phyloP scores from a whole-genome alignment of 208 protist genomes.

The Trypanosomatidae sp. region DNA sequence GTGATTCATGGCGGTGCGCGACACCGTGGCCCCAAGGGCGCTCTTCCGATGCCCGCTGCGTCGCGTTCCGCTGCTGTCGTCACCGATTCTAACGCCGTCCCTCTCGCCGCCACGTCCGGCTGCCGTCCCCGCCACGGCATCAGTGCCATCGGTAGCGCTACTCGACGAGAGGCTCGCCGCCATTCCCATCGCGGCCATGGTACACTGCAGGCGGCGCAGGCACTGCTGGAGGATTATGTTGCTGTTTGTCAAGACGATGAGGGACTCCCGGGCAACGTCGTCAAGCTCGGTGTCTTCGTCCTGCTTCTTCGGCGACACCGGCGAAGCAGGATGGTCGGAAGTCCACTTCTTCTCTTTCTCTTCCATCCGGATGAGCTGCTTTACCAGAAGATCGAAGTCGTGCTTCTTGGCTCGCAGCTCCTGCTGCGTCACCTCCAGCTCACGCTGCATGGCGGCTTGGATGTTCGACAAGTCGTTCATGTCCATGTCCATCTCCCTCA shows the following conservation, averaged over 20 bases:
- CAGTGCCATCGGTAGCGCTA: background rate
- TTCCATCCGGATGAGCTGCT: slow-evolving; percentile 52
- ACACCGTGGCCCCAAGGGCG: slow-evolving; percentile 20
- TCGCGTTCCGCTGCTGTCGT: slow-evolving; percentile 2
- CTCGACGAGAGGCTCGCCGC: background rate
- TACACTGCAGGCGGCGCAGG: slow-evolving; percentile 20
- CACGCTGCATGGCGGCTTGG: slow-evolving; percentile 47
- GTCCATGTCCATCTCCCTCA: slow-evolving; percentile 65
- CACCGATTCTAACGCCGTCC: background rate
- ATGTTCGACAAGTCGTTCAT: slow-evolving; percentile 64
- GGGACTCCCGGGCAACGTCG: slow-evolving; percentile 19
- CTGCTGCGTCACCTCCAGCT: slow-evolving; percentile 40
- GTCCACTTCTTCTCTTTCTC: slow-evolving; percentile 38
- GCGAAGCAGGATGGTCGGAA: background rate
- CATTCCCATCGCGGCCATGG: slow-evolving; percentile 7
- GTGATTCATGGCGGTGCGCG: slow-evolving; percentile 25
- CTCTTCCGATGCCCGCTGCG: slow-evolving; percentile 27
- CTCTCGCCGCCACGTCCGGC: background rate
- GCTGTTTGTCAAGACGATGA: slow-evolving; percentile 24
- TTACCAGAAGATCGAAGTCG: slow-evolving; percentile 52
- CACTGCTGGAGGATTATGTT: slow-evolving; percentile 29
- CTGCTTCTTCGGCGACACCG: background rate
- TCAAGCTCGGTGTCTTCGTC: slow-evolving; percentile 14
- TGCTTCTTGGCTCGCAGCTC: slow-evolving; percentile 60
- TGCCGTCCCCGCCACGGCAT: background rate